A percentile compares a stretch with the other conserved stretches of the same genome.
These are phyloP conservation scores for Dothideomycetes sp. DNA, from an alignment of 2,329 filamentous ascomycete species.

Conservation along the genomic window DNA sequence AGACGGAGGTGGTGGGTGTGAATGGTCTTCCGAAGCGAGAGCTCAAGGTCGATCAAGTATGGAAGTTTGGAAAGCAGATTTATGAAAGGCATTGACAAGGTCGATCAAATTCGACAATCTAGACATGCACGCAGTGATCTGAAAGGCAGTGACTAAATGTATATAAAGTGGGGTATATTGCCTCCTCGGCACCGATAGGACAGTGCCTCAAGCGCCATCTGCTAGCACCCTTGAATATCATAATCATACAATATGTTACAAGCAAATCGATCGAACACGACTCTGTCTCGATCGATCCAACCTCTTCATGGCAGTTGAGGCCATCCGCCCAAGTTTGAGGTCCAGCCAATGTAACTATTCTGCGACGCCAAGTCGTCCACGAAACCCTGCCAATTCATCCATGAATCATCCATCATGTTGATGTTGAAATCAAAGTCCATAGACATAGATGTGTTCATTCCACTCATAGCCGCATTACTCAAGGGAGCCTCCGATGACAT, in stretches of 20 bases:
- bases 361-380: conserved; percentile 3
- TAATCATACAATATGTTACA: too few species aligned
- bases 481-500: background rate
- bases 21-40: conserved; percentile 30
- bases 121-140: too few species aligned
- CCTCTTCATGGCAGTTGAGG: too few species aligned
- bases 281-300: too few species aligned
- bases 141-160: too few species aligned
- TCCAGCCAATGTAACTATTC: conserved; percentile 3
- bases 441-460: background rate
- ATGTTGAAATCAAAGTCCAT: background rate
- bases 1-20: conserved; percentile 32
- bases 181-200: too few species aligned
- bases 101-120: too few species aligned
- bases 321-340: too few species aligned
- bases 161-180: too few species aligned
- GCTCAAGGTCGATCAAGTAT: conserved; percentile 62
- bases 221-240: too few species aligned
- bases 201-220: too few species aligned
- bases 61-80: conserved; percentile 61
- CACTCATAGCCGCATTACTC: background rate
- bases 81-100: conserved; percentile 15
- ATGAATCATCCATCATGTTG: conserved; percentile 1
- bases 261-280: too few species aligned
- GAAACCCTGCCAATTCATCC: conserved; percentile 8